Evolutionary conservation across 1,284 basidiomycete genomes (phyloP).

Genomic region (Ustilago shanxiensis): DNA sequence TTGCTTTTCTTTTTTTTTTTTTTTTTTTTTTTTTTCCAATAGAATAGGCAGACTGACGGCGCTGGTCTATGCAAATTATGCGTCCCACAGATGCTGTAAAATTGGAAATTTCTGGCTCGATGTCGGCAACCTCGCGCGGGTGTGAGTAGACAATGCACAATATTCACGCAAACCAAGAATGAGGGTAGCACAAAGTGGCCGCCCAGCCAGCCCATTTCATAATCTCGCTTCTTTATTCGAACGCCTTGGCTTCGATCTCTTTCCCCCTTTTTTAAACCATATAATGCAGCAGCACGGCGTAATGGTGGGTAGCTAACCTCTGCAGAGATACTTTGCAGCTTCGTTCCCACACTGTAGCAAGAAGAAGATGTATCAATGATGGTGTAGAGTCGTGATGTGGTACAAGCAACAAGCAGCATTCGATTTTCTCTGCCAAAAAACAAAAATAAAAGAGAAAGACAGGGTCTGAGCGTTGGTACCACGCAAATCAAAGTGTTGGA

Average conservation of each 20-base stretch:
- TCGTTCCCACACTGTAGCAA: too few species aligned
- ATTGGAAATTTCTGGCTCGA: background rate
- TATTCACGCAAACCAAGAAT: too few species aligned
- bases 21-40: background rate
- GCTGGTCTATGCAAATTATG: background rate
- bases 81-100: too few species aligned
- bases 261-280: background rate
- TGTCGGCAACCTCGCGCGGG: conserved; percentile 1
- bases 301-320: background rate
- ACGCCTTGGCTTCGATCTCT: background rate
- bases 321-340: too few species aligned
- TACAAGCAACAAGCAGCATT: too few species aligned
- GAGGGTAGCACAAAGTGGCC: background rate
- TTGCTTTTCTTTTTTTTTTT: too few species aligned
- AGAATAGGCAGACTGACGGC: background rate
- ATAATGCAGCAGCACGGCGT: background rate
- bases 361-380: too few species aligned
- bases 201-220: conserved; percentile 7
- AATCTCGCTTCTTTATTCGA: background rate
- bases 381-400: too few species aligned
- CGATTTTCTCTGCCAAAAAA: background rate
- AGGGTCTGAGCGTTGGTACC: conserved; percentile 11
- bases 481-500: conserved; percentile 4
- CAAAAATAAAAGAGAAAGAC: background rate
- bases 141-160: conserved; percentile 3